These are phyloP conservation scores for Calocera viscosa DNA, from an alignment of 768 basidiomycete genomes.

Conservation along the genomic window DNA sequence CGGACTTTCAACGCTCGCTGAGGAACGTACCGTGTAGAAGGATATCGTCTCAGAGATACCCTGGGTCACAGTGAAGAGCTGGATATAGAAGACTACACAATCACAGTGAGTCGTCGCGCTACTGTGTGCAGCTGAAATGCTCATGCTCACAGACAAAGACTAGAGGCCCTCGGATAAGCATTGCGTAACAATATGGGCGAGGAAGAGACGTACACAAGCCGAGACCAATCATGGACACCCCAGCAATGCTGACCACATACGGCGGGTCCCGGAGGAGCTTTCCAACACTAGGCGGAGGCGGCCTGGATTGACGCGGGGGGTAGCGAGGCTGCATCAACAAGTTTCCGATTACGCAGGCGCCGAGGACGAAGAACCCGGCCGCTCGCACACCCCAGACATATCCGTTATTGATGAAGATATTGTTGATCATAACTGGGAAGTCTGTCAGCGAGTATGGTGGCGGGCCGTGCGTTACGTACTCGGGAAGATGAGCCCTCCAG, in stretches of 20 bases:
- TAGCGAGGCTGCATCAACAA: constrained; percentile 21
- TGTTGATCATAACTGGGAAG: not conserved
- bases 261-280: not conserved
- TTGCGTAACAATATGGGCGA: not conserved
- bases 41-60: not conserved
- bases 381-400: constrained; percentile 26
- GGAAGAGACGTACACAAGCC: not conserved
- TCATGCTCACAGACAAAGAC: not conserved
- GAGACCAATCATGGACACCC: not conserved
- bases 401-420: constrained; percentile 10
- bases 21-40: not conserved
- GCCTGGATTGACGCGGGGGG: constrained; percentile 19
- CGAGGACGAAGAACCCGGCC: constrained; percentile 21
- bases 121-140: not conserved
- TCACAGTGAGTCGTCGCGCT: not conserved
- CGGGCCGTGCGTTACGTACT: constrained; percentile 27
- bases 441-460: constrained; percentile 19
- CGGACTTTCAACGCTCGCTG: not conserved
- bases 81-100: not conserved
- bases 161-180: not conserved
- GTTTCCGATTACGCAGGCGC: constrained; percentile 19
- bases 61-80: not conserved
- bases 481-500: constrained; percentile 49
- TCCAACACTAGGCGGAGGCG: not conserved
- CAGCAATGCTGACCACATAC: not conserved